Conservation (phyloP, 176 grass and related monocot species). For the Ensete glaucum region DNA sequence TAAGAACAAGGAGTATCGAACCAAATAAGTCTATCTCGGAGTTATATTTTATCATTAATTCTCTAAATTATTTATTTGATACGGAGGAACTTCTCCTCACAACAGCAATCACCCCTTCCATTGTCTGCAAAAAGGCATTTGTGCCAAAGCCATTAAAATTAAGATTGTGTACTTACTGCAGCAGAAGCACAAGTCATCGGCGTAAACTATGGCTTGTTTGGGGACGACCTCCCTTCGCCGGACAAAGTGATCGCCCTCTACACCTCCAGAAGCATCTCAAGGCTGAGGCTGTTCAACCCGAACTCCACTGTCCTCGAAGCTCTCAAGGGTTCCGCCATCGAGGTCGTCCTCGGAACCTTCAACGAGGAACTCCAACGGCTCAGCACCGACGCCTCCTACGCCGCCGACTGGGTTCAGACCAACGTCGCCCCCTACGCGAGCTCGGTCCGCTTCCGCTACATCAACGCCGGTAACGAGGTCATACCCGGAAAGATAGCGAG, state of each 20-base stretch:
- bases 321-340: slow-evolving; percentile 48
- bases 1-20: no score
- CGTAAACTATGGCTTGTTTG: slow-evolving; percentile 83
- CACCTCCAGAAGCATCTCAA: slow-evolving; percentile 38
- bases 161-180: background rate
- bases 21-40: no score
- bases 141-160: no score
- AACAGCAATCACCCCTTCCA: no score
- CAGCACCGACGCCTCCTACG: slow-evolving; percentile 38
- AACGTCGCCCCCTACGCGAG: slow-evolving; percentile 65
- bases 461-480: slow-evolving; percentile 77
- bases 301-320: slow-evolving; percentile 43
- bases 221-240: slow-evolving; percentile 59
- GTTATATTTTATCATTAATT: no score
- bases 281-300: slow-evolving; percentile 69
- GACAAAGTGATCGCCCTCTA: slow-evolving; percentile 63
- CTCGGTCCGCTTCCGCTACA: slow-evolving; percentile 60
- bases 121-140: no score
- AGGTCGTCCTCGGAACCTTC: slow-evolving; percentile 68
- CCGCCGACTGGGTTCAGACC: slow-evolving; percentile 52
- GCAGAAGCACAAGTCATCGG: slow-evolving; percentile 52
- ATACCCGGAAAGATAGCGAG: slow-evolving; percentile 38
- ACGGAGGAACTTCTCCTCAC: no score
- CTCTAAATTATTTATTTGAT: no score
- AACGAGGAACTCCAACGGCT: slow-evolving; percentile 66